Base-by-base conservation (phyloP, 495 filamentous ascomycete species). In the Neurospora africana region DNA sequence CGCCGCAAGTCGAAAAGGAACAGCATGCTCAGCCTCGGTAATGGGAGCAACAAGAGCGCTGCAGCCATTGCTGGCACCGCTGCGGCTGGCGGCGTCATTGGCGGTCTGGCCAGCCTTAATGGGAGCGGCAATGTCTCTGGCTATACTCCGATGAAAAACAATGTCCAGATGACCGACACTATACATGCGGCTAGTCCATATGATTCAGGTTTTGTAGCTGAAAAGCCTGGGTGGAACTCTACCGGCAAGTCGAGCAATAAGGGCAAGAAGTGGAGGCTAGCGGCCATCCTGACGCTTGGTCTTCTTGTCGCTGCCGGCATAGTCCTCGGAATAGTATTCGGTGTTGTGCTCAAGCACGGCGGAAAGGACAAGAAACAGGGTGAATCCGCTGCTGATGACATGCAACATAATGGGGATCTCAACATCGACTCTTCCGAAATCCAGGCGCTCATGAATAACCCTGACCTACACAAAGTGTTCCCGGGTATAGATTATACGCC, bases 401-500 rank as follows among this genome's bases (percentile, higher is more conserved):
- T 81, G 2, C 72, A 78, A 21, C 75, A 77, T 30, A 91, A 91
- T 74, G 90, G 89, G 36, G 92, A 94, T 76, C 86, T 97, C 19
- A 79, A 86, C 77, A 89, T 87, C 78, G 82, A 97, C 75, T 95
- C 92, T 0, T 71, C 82, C 6, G 92, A 97, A 82, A 97, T 98
- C 80, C 85, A 95, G 80, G 84, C 84, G 6, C 83, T 98, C 15
- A 86, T 98, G 86, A 89, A 90, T 76, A 97, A 97, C 79, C 74
- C 80, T 0, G 81, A 92, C 73, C 85, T 99, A 17, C 92, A 97
- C 82, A 96, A 93, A 79, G 94, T 98, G 13, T 98, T 99, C 78
- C 92, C 93, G 0, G 95, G 94, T n/a, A 91, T 99, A 74, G 95
- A 97, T 81, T 99, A 99, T 78, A 98, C 95, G 0, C 94, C 95